phyloP scores from a whole-genome alignment of 495 filamentous ascomycete species.

The Penicillium roqueforti region DNA sequence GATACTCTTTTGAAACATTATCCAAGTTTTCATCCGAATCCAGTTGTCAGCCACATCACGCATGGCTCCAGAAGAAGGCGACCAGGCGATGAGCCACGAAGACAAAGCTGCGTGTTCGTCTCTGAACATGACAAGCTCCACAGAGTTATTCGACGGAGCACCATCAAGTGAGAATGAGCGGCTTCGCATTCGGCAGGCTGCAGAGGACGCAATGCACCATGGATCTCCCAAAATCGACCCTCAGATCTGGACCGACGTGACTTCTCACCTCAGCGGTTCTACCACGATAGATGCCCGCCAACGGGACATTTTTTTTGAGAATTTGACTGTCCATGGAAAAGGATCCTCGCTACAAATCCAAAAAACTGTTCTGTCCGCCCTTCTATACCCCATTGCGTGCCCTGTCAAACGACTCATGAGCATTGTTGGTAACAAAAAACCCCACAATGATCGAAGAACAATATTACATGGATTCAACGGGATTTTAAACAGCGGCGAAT shows the following conservation, averaged over 20 bases:
- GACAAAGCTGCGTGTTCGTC: not conserved
- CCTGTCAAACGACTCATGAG: not conserved
- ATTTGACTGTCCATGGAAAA: not conserved
- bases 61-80: not conserved
- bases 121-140: not conserved
- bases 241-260: not conserved
- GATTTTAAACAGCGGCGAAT: constrained; percentile 35
- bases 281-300: not conserved
- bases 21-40: not conserved
- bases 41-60: not conserved
- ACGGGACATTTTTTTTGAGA: not conserved
- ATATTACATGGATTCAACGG: constrained; percentile 29
- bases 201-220: not conserved
- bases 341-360: not conserved
- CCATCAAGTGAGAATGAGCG: not conserved
- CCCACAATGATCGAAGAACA: not conserved
- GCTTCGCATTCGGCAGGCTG: too few relatives aligned
- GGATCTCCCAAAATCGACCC: not conserved
- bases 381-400: not conserved
- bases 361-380: not conserved
- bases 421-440: not conserved
- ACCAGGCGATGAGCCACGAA: not conserved
- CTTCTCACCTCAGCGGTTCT: not conserved
- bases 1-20: not conserved
- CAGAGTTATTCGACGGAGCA: not conserved